These are phyloP conservation scores for Cymbopogon flexuosus DNA, from an alignment of 202 grass and related monocot genomes.

Conservation along the genomic window DNA sequence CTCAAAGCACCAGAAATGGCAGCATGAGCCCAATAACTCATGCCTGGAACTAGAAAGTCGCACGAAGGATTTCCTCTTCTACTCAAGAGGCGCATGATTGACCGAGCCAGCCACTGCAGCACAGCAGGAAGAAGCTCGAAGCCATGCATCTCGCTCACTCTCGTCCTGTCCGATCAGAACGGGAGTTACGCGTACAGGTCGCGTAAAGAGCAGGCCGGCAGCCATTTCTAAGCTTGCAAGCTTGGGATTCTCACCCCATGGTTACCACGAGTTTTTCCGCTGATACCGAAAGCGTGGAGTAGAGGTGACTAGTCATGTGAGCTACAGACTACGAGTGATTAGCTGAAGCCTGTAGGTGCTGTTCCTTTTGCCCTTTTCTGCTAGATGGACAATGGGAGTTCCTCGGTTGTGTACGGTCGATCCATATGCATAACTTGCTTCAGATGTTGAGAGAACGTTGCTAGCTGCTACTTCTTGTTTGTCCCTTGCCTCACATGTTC, in stretches of 20 bases:
- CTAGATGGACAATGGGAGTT: slow-evolving; percentile 7
- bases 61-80: slow-evolving; percentile 35
- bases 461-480: not conserved
- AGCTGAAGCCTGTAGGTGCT: not conserved
- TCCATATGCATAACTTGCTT: no score
- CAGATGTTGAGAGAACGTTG: not conserved
- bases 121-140: not conserved
- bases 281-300: not conserved
- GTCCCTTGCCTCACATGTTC: not conserved
- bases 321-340: not conserved
- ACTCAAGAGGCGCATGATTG: not conserved
- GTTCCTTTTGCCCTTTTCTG: not conserved
- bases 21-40: slow-evolving; percentile 12
- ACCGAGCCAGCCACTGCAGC: not conserved
- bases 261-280: not conserved
- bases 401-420: not conserved
- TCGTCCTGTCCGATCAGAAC: slow-evolving; percentile 16
- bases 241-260: not conserved
- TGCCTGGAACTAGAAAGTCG: slow-evolving; percentile 50
- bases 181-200: not conserved
- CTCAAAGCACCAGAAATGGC: slow-evolving; percentile 6
- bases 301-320: not conserved
- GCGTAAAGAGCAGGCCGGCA: not conserved
- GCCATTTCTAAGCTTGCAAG: not conserved
- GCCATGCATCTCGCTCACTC: not conserved